Base-by-base conservation (phyloP, 2,329 filamentous ascomycete genomes). In the Trichoderma arundinaceum region DNA sequence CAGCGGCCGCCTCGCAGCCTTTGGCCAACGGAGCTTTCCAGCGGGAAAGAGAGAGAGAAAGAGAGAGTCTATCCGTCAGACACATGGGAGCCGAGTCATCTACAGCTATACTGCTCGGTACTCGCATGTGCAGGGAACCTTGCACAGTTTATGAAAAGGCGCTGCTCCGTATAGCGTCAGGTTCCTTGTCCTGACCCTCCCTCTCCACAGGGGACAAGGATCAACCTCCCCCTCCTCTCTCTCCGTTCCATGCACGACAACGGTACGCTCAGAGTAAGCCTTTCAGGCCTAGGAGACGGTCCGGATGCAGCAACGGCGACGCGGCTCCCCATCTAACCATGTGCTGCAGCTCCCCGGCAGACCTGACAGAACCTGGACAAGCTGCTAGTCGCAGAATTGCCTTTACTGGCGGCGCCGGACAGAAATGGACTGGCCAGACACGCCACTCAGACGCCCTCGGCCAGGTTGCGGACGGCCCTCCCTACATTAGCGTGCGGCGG, bases 401-500 rank as follows among this genome's bases (percentile, higher is more conserved):
- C 56, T 41, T 46, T 48, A 48, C 56, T 57, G 64, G 44, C 52
- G 12, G 15, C 32, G 28, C 28, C 32, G 22, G 62, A 28, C 48
- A n/a, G 41, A 38, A 46, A 35, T 39, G 33, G 52, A 57, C 28
- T 60, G 57, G 56, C 51, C 51, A 53, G 57, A 44, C 64, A 66
- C 57, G 58, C 64, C 64, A 61, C 43, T 43, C 49, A 49, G 43
- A 41, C 57, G 64, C 56, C 57, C 53, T 66, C 56, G 10, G 63
- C 58, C 64, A 66, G 48, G 48, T 53, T 66, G 41, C 43, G 19
- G 43, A 66, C 61, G 46, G 64, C 41, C 64, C 57, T 53, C 44
- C 44, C 43, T 56, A 57, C 57, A 62, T 66, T 66, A 66, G 64
- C 60, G 58, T 65, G 63, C 63, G 43, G 64, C 57, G 49, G 57